A percentile compares a stretch with the other conserved stretches of the same genome.
Conservation (phyloP, 495 filamentous ascomycete species). For the Penicillium coprophilum region DNA sequence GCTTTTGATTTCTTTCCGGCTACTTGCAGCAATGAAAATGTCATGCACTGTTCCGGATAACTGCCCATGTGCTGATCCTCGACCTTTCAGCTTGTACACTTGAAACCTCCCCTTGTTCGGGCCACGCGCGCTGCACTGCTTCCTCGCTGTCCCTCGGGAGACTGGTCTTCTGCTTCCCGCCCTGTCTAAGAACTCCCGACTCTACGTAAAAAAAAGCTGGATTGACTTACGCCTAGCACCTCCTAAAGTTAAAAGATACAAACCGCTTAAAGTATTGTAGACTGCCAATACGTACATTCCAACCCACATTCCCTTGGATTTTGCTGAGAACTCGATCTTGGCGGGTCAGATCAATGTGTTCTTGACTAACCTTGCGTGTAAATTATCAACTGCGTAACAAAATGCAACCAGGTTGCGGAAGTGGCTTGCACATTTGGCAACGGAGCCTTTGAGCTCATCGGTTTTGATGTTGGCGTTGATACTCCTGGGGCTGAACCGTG, state of each 20-base stretch:
- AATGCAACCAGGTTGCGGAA: slow-evolving; percentile 32
- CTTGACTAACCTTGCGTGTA: no score
- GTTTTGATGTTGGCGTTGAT: slow-evolving; percentile 80
- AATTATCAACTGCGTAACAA: no score
- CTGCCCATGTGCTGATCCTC: neutral
- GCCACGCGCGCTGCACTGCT: neutral
- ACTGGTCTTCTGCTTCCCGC: neutral
- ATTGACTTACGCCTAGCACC: neutral
- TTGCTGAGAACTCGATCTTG: no score
- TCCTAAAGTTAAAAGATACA: neutral
- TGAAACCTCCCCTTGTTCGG: neutral
- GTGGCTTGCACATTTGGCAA: neutral
- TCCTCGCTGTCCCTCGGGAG: neutral
- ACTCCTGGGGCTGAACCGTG: slow-evolving; percentile 76
- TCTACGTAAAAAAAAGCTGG: neutral
- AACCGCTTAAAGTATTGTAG: neutral
- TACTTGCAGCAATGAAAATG: slow-evolving; percentile 5
- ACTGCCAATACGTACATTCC: no score
- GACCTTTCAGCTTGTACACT: neutral
- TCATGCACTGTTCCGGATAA: neutral
- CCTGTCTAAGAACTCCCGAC: neutral
- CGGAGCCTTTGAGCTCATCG: slow-evolving; percentile 28
- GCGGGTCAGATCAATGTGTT: no score
- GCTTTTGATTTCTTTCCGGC: neutral
- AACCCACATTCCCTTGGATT: no score